Evolutionary conservation across 352 stramenopile genomes (phyloP).

Genomic region (Pythium graminicola): DNA sequence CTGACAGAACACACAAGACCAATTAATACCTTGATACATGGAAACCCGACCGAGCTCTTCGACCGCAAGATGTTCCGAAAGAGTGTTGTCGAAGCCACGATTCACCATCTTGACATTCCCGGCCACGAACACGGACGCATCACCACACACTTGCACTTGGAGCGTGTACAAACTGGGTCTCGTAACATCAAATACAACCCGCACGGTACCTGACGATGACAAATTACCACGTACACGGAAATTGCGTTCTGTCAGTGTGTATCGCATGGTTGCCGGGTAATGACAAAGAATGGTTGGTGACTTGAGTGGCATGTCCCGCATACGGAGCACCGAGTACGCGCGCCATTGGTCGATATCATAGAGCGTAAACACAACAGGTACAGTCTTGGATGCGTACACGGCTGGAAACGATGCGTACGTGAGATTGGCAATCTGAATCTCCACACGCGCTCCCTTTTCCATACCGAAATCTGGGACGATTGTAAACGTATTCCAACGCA

Average conservation of each 20-base stretch:
- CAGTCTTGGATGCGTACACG: constrained; percentile 9
- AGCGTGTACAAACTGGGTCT: constrained; percentile 53
- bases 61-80: constrained; percentile 58
- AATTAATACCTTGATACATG: constrained; percentile 43
- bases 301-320: constrained; percentile 53
- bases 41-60: constrained; percentile 50
- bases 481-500: constrained; percentile 61
- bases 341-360: constrained; percentile 62
- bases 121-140: constrained; percentile 43
- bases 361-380: constrained; percentile 50
- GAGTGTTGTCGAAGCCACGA: constrained; percentile 35
- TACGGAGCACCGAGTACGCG: constrained; percentile 46
- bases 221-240: constrained; percentile 5
- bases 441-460: constrained; percentile 37
- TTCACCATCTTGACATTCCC: constrained; percentile 48
- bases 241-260: constrained; percentile 27
- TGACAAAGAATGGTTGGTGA: constrained; percentile 49
- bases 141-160: constrained; percentile 49
- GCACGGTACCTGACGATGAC: background rate
- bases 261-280: constrained; percentile 46
- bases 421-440: constrained; percentile 35
- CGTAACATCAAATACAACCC: constrained; percentile 30
- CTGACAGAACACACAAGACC: background rate
- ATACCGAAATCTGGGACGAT: constrained; percentile 54
- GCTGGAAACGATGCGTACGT: constrained; percentile 15